Conservation (phyloP, 768 basidiomycete genomes). For the Trametes maxima region DNA sequence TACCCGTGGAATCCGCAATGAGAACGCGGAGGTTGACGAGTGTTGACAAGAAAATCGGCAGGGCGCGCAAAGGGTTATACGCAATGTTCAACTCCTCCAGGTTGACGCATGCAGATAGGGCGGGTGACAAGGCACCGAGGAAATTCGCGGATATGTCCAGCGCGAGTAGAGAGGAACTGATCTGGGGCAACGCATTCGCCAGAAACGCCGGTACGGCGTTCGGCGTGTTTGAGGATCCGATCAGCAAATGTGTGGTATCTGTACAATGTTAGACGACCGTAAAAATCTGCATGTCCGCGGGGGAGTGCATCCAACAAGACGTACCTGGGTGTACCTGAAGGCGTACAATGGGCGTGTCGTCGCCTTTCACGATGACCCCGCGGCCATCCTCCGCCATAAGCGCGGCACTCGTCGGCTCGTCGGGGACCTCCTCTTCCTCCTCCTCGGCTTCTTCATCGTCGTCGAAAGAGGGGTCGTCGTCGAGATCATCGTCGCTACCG, state of each 20-base stretch:
- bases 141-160: slow-evolving; percentile 93
- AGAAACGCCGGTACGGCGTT: slow-evolving; percentile 80
- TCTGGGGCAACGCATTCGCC: slow-evolving; percentile 66
- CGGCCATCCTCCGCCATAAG: slow-evolving; percentile 84
- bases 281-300: slow-evolving; percentile 12
- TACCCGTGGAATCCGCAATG: slow-evolving; percentile 89
- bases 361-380: slow-evolving; percentile 78
- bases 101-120: slow-evolving; percentile 74
- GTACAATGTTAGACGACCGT: slow-evolving; percentile 11
- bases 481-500: slow-evolving; percentile 56
- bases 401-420: slow-evolving; percentile 75
- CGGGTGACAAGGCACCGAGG: slow-evolving; percentile 79
- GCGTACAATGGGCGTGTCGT: slow-evolving; percentile 58
- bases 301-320: slow-evolving; percentile 26
- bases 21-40: slow-evolving; percentile 81
- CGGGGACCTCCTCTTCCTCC: slow-evolving; percentile 51
- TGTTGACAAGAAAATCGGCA: slow-evolving; percentile 86
- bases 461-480: slow-evolving; percentile 41
- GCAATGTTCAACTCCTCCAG: slow-evolving; percentile 95
- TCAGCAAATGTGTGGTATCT: slow-evolving; percentile 94
- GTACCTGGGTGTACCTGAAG: slow-evolving; percentile 75
- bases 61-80: slow-evolving; percentile 85
- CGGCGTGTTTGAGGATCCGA: slow-evolving; percentile 79
- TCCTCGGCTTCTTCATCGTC: slow-evolving; percentile 54
- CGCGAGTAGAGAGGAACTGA: slow-evolving; percentile 78